Percentiles rank a stretch among this genome's conserved stretches.
Evolutionary conservation across 2,329 filamentous ascomycete genomes (phyloP).

Genomic region (Chrysoporthe austroafricana): DNA sequence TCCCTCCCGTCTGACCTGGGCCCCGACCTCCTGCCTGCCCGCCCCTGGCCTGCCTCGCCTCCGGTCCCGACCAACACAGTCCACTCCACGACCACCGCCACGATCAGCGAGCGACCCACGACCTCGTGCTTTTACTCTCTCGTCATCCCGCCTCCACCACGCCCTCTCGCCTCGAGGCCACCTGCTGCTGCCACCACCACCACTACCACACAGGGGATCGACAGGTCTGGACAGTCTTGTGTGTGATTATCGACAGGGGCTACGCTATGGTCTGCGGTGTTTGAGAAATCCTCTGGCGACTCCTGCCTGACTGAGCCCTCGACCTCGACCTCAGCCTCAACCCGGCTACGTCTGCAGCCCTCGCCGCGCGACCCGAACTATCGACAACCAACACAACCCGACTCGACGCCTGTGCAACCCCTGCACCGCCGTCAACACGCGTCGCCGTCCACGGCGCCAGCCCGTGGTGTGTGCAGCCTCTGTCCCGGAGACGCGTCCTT

Average conservation of each 20-base stretch:
- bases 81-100: constrained; percentile 11
- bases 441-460: not conserved
- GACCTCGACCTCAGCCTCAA: not conserved
- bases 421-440: constrained; percentile 4
- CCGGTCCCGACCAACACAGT: constrained; percentile 13
- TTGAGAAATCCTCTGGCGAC: constrained; percentile 13
- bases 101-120: not conserved
- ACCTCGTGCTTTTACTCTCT: constrained; percentile 12
- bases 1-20: constrained; percentile 11
- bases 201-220: not conserved
- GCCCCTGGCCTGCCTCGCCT: constrained; percentile 11
- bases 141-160: not conserved
- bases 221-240: too few relatives aligned
- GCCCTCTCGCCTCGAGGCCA: too few relatives aligned
- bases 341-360: not conserved
- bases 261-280: constrained; percentile 10
- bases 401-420: not conserved
- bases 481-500: constrained; percentile 16
- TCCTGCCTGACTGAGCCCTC: not conserved
- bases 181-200: not conserved
- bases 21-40: constrained; percentile 2
- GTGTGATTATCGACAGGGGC: not conserved
- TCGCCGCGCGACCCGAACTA: constrained; percentile 9
- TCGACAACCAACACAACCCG: not conserved
- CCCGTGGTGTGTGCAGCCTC: not conserved